Evolutionary conservation across 1,284 basidiomycete genomes (phyloP), one percentile per base, ranked within the genome.

Genomic region (Cutaneotrichosporon cyanovorans): DNA sequence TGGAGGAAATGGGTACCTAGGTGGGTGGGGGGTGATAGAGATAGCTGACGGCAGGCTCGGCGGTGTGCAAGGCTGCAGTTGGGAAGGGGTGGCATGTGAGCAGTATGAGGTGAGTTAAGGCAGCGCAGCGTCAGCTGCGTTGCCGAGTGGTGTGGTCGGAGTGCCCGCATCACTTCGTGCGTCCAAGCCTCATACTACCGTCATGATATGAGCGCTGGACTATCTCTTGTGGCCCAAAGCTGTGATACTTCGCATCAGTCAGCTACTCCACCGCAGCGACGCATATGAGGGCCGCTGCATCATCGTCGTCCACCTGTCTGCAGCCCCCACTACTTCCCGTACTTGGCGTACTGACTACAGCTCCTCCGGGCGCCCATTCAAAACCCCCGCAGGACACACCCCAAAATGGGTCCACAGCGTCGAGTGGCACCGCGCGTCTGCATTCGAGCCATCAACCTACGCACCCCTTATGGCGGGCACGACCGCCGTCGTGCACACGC

Each of bases 1-100:
- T 1, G 92, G 92, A 16, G 91, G 91, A 25, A 95, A 95, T 69
- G 91, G 92, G 12, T 96, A 93, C 74, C 81, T 96, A 56, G 91
- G 89, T 86, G 58, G 51, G 75, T 51, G 12, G 19, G 5, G 19
- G 5, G 7, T 21, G 22, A 51, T 51, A 12, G 39, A 20, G 2
- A 4, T 4, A 16, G 37, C 23, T 28, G 22, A 49, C 42, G n/a
- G 11, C 55, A 93, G 92, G 93, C 47, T 95, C 92, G 20, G 84
- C 91, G 6, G 81, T 97, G 32, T 95, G 90, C 74, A 85, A 81
- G 66, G 79, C 82, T 15, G 92, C 90, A 9, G 75, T 96, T 16
- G 77, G 81, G 19, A 80, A 81, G 46, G 91, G 92, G 1, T 82
- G 89, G 75, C 76, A 84, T 48, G 93, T 97, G 14, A 83, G 84